Evolutionary conservation across 495 filamentous ascomycete species (phyloP).

Genomic region (Penicillium riverlandense): DNA sequence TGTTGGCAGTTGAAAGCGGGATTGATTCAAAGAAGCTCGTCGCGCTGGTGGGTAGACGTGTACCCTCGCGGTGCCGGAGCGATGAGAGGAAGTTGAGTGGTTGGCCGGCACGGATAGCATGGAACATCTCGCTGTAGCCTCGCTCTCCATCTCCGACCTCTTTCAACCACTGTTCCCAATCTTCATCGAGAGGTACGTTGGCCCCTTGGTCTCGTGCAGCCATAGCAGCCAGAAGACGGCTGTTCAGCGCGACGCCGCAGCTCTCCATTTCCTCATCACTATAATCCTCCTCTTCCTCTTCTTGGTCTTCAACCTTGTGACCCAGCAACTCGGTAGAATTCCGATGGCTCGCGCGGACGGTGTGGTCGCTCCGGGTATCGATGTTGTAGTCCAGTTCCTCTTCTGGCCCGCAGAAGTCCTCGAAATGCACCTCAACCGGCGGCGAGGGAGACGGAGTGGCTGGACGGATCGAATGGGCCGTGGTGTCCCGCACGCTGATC

Average conservation of each 20-base stretch:
- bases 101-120: constrained; percentile 34
- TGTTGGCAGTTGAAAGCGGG: constrained; percentile 7
- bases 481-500: constrained; percentile 68
- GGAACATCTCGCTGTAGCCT: constrained; percentile 33
- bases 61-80: constrained; percentile 9
- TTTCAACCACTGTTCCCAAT: constrained; percentile 84
- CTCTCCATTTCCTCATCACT: constrained; percentile 65
- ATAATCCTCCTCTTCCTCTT: constrained; percentile 48
- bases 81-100: constrained; percentile 22
- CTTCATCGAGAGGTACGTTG: constrained; percentile 62
- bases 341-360: constrained; percentile 16
- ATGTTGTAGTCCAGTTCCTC: constrained; percentile 22
- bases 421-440: constrained; percentile 24
- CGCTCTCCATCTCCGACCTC: constrained; percentile 59
- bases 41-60: constrained; percentile 9
- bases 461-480: constrained; percentile 55
- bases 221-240: constrained; percentile 63
- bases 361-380: constrained; percentile 19
- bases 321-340: constrained; percentile 14
- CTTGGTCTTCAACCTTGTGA: constrained; percentile 7
- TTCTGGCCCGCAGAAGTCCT: constrained; percentile 23
- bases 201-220: constrained; percentile 56
- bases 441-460: constrained; percentile 28
- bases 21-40: constrained; percentile 12
- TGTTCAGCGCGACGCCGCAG: constrained; percentile 64